Evolutionary conservation across 768 basidiomycete genomes (phyloP).

Genomic region (Suillus paluster): DNA sequence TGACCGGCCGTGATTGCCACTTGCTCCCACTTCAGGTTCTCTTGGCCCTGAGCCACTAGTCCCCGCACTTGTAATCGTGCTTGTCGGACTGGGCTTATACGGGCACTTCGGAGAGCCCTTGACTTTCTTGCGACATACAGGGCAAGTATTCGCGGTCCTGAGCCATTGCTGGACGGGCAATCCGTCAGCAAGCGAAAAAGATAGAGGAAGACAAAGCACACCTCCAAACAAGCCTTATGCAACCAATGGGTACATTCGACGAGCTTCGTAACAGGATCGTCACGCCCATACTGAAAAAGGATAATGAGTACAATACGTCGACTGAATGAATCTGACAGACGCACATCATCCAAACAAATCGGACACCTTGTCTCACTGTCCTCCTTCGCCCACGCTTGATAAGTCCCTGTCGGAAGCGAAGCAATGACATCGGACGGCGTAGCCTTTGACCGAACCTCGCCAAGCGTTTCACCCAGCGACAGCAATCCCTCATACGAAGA

Average conservation of each 20-base stretch:
- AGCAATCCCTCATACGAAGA: conserved; percentile 74
- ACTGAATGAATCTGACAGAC: conserved; percentile 24
- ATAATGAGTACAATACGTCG: conserved; percentile 8
- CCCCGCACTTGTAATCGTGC: not conserved
- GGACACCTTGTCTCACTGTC: conserved; percentile 79
- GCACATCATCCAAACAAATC: conserved; percentile 83
- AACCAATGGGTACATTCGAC: conserved; percentile 80
- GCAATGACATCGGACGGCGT: conserved; percentile 67
- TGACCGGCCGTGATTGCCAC: not conserved
- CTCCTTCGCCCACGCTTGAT: conserved; percentile 68
- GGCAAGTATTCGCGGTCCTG: conserved; percentile 74
- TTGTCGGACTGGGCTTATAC: not conserved
- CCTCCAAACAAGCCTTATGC: conserved; percentile 76
- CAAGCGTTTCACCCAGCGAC: conserved; percentile 59
- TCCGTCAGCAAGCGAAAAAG: not conserved
- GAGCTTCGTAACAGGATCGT: conserved; percentile 69
- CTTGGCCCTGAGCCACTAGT: not conserved
- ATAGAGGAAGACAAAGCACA: conserved; percentile 34
- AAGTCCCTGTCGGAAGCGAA: conserved; percentile 60
- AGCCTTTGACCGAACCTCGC: conserved; percentile 69
- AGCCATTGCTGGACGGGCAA: conserved; percentile 71
- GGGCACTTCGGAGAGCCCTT: conserved; percentile 14
- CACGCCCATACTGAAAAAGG: conserved; percentile 58
- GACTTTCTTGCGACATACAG: conserved; percentile 76
- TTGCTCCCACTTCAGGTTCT: conserved; percentile 1